Percentiles rank a stretch among this genome's conserved stretches.
Evolutionary conservation across 2,329 filamentous ascomycete genomes (phyloP).

Genomic region (Ustulina deusta): DNA sequence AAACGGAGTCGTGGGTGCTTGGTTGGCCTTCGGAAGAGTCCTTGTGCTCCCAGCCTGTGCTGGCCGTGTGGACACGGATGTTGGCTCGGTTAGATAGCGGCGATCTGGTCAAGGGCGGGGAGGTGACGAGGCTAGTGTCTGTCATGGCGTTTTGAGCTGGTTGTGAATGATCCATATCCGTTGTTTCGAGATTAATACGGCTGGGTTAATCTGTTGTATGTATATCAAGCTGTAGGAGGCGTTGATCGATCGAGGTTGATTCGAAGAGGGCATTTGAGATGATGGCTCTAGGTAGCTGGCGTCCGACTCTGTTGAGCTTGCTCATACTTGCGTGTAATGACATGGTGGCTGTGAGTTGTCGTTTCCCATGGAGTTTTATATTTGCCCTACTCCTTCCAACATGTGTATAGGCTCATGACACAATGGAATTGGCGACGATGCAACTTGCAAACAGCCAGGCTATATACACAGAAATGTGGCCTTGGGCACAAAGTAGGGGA

Average conservation of each 20-base stretch:
- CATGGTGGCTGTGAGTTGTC: constrained; percentile 2
- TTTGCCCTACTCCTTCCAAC: constrained; percentile 37
- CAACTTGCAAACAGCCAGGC: not conserved
- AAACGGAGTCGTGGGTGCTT: constrained; percentile 54
- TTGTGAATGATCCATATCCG: constrained; percentile 35
- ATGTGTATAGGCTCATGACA: constrained; percentile 12
- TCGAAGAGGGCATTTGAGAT: not conserved
- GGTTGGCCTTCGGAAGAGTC: constrained; percentile 55
- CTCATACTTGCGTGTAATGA: not conserved
- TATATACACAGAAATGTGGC: no score
- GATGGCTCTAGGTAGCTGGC: constrained; percentile 8
- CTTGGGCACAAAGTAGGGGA: no score
- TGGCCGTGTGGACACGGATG: constrained; percentile 28
- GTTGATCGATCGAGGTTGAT: constrained; percentile 8
- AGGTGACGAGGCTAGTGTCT: constrained; percentile 13
- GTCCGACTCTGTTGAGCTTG: not conserved
- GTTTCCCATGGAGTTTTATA: constrained; percentile 17
- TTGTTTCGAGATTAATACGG: constrained; percentile 31
- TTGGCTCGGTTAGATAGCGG: constrained; percentile 48
- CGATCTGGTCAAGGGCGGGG: constrained; percentile 33
- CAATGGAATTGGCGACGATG: not conserved
- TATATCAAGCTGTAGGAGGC: constrained; percentile 31
- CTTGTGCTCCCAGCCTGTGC: constrained; percentile 49
- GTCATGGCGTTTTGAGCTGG: constrained; percentile 21
- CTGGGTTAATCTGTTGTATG: constrained; percentile 36